Evolutionary conservation across 2,329 filamentous ascomycete species (phyloP).

Genomic region (Phaeophleospora eucalypticola): DNA sequence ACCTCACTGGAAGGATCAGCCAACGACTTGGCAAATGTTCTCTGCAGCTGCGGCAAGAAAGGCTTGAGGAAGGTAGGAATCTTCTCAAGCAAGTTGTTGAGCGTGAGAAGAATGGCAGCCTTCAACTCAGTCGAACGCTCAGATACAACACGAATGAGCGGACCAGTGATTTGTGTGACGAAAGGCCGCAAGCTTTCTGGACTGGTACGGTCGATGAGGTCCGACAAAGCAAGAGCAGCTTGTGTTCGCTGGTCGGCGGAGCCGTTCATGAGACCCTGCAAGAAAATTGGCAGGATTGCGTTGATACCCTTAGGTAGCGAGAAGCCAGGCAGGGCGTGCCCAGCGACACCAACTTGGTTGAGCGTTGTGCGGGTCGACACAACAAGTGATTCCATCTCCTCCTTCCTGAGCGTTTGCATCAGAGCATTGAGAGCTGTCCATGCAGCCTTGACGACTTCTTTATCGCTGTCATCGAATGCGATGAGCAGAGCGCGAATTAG

Average conservation of each 20-base stretch:
- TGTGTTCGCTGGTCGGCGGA: constrained; percentile 87
- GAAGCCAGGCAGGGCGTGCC: constrained; percentile 82
- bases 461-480: constrained; percentile 84
- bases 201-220: constrained; percentile 89
- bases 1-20: constrained; percentile 90
- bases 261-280: constrained; percentile 97
- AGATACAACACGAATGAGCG: constrained; percentile 94
- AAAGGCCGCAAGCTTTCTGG: constrained; percentile 85
- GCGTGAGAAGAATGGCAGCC: constrained; percentile 84
- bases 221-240: constrained; percentile 87
- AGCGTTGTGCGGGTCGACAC: constrained; percentile 80
- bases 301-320: constrained; percentile 92
- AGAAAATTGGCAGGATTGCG: constrained; percentile 90
- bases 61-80: constrained; percentile 93
- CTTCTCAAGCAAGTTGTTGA: constrained; percentile 94
- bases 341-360: constrained; percentile 81
- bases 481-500: constrained; percentile 86
- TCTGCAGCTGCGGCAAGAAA: constrained; percentile 91
- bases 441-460: constrained; percentile 78
- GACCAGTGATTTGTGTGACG: constrained; percentile 95
- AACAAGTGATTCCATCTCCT: constrained; percentile 95
- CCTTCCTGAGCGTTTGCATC: constrained; percentile 85
- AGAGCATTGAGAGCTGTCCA: constrained; percentile 85
- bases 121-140: constrained; percentile 96
- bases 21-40: constrained; percentile 93